These are phyloP conservation scores for Vitis rotundifolia DNA, from an alignment of 164 flowering plant genomes.

Conservation along the genomic window DNA sequence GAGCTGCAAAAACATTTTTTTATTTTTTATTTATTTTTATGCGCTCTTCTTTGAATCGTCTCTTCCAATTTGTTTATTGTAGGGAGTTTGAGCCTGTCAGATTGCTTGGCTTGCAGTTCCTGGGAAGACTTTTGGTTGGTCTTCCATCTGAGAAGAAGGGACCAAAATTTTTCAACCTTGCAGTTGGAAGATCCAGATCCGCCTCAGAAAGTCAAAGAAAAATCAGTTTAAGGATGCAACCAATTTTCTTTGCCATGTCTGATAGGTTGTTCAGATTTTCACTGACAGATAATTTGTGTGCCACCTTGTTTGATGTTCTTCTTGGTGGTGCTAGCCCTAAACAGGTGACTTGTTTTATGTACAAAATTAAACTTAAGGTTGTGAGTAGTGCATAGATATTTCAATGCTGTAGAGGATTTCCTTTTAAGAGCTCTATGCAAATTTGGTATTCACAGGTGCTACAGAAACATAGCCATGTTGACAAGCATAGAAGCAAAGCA, in stretches of 20 bases:
- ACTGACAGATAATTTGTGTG: constrained; percentile 80
- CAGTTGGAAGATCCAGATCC: constrained; percentile 72
- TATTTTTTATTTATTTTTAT: too few species aligned
- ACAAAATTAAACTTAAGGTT: too few species aligned
- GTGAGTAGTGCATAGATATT: too few species aligned
- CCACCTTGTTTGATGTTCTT: constrained; percentile 93
- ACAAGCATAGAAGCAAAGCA: constrained; percentile 59
- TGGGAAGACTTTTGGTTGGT: constrained; percentile 93
- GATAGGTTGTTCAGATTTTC: constrained; percentile 86
- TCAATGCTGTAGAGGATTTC: too few species aligned
- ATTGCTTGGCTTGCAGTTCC: constrained; percentile 83
- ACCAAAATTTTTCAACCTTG: constrained; percentile 69
- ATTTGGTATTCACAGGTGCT: constrained; percentile 54
- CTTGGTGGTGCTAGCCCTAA: constrained; percentile 99
- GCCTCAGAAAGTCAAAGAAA: constrained; percentile 62
- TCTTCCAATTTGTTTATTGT: constrained; percentile 8
- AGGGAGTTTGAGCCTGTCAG: constrained; percentile 94
- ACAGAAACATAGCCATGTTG: constrained; percentile 69
- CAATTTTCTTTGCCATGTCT: constrained; percentile 72
- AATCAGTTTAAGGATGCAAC: constrained; percentile 49
- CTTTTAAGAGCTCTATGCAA: too few species aligned
- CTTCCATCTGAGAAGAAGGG: constrained; percentile 95
- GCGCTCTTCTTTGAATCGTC: not conserved
- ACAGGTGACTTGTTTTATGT: constrained; percentile 58
- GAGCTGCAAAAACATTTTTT: too few species aligned